These are phyloP conservation scores for Colletotrichum salicis DNA, from an alignment of 2,329 filamentous ascomycete species.

Conservation along the genomic window DNA sequence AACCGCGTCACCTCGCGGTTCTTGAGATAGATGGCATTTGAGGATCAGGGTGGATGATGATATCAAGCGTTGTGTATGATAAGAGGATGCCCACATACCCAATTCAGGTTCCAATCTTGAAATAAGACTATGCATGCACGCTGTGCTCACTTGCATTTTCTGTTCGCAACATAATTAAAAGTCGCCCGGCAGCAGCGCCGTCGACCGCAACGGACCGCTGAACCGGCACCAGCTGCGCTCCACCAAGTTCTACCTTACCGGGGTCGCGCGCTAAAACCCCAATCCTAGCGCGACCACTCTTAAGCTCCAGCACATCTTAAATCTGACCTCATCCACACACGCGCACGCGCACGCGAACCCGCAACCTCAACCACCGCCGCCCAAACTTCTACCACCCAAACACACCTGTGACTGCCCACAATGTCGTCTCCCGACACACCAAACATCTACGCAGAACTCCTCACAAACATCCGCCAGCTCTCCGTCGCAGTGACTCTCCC, in stretches of 20 bases:
- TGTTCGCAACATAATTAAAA: too few relatives aligned
- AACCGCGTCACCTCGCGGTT: neutral
- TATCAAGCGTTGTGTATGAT: too few relatives aligned
- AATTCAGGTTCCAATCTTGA: too few relatives aligned
- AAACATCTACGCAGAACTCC: slow-evolving; percentile 71
- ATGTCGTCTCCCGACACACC: slow-evolving; percentile 21
- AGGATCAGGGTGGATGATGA: neutral
- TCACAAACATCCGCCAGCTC: slow-evolving; percentile 72
- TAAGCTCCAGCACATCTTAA: neutral
- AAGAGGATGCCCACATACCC: too few relatives aligned
- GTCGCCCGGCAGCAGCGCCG: neutral
- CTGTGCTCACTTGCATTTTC: too few relatives aligned
- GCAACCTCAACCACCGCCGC: too few relatives aligned
- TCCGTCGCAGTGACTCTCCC: slow-evolving; percentile 66
- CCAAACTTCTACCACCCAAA: neutral
- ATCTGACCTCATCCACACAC: slow-evolving; percentile 4
- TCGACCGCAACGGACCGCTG: neutral
- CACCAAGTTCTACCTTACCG: too few relatives aligned
- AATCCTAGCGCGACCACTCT: neutral
- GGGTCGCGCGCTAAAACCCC: neutral
- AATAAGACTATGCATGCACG: too few relatives aligned
- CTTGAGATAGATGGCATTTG: neutral
- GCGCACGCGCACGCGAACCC: neutral
- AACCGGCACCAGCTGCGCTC: neutral
- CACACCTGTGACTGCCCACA: neutral